Conservation (phyloP, 805 yeast species). For the Scheffersomyces amazonensis region DNA sequence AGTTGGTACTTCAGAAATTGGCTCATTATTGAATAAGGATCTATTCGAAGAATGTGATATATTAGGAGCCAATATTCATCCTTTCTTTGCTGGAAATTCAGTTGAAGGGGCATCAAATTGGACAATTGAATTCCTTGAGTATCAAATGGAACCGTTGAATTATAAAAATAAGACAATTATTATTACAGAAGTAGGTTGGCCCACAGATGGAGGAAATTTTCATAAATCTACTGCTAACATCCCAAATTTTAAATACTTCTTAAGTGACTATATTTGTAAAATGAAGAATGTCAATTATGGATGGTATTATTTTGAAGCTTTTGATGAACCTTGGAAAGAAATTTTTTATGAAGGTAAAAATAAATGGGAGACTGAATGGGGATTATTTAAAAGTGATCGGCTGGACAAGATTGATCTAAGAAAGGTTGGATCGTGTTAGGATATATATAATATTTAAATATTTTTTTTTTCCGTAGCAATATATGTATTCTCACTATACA, state of each 20-base stretch:
- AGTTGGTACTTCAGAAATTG: slow-evolving; percentile 64
- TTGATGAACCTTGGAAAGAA: slow-evolving; percentile 70
- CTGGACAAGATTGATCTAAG: slow-evolving; percentile 10
- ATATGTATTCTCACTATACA: too few species aligned
- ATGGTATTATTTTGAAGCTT: slow-evolving; percentile 67
- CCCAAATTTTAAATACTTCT: slow-evolving; percentile 43
- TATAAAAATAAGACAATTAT: slow-evolving; percentile 25
- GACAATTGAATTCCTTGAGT: slow-evolving; percentile 47
- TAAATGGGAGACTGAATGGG: slow-evolving; percentile 74
- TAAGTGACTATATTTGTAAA: slow-evolving; percentile 52
- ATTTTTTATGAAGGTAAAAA: slow-evolving; percentile 46
- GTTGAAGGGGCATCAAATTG: slow-evolving; percentile 50
- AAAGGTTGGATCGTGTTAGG: slow-evolving; percentile 4
- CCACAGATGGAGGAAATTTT: slow-evolving; percentile 55
- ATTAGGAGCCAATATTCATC: slow-evolving; percentile 63
- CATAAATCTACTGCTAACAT: slow-evolving; percentile 46
- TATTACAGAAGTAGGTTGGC: slow-evolving; percentile 74
- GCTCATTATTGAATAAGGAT: slow-evolving; percentile 40
- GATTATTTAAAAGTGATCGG: slow-evolving; percentile 52
- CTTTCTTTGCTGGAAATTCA: slow-evolving; percentile 60
- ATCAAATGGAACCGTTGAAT: slow-evolving; percentile 40
- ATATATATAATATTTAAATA: too few species aligned
- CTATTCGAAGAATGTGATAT: slow-evolving; percentile 49
- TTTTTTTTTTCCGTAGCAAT: too few species aligned
- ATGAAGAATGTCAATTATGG: slow-evolving; percentile 33